phyloP scores from a whole-genome alignment of 495 filamentous ascomycete species.

The Pyrenula massariospora region DNA sequence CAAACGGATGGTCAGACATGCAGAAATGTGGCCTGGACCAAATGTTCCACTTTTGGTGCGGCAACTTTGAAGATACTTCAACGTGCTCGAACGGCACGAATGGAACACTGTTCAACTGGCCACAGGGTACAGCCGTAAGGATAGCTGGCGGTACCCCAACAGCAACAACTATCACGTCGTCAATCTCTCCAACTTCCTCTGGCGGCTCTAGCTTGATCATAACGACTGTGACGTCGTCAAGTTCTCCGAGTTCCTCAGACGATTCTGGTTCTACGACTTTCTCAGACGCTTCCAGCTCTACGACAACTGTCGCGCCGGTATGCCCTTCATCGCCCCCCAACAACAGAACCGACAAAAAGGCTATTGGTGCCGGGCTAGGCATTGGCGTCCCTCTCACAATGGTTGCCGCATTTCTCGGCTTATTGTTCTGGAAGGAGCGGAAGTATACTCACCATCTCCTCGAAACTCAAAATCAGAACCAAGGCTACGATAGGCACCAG shows the following conservation, averaged over 20 bases:
- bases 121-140: not conserved
- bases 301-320: not conserved
- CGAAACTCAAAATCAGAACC: not conserved
- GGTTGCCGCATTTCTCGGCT: not conserved
- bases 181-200: not conserved
- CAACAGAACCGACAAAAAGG: not conserved
- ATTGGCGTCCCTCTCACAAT: not conserved
- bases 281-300: not conserved
- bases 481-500: not conserved
- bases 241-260: not conserved
- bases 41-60: not conserved
- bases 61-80: not conserved
- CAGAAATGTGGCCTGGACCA: not conserved
- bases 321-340: not conserved
- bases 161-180: not conserved
- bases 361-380: not conserved
- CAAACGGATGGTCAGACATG: not conserved
- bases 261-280: not conserved
- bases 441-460: not conserved
- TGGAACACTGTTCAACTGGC: not conserved
- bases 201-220: not conserved
- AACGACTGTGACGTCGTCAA: not conserved
- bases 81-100: not conserved
- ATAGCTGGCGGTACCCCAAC: not conserved
- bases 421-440: not conserved